Evolutionary conservation across 768 basidiomycete genomes (phyloP).

Genomic region (Lentinula guzmanii): DNA sequence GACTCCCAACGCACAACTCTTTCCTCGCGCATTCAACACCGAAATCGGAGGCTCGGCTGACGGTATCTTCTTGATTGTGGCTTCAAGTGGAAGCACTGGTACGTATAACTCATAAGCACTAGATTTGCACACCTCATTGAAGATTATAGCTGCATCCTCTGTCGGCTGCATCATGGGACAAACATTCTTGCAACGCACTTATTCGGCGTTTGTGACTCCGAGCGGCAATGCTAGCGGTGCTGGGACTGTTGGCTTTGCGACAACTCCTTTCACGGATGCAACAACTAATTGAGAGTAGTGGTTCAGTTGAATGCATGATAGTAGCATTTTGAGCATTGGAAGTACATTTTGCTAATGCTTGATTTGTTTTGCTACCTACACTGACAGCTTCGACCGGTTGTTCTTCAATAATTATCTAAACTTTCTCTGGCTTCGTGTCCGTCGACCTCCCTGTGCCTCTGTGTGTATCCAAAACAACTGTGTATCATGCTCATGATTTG

Average conservation of each 20-base stretch:
- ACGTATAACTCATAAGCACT: neutral
- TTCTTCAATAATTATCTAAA: no score
- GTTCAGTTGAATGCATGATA: neutral
- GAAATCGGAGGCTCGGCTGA: constrained; percentile 24
- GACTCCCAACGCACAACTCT: constrained; percentile 35
- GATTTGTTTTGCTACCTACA: neutral
- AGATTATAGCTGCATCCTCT: constrained; percentile 7
- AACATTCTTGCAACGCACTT: constrained; percentile 15
- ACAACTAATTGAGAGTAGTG: neutral
- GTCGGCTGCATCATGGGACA: constrained; percentile 41
- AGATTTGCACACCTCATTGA: neutral
- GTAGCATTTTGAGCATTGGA: neutral
- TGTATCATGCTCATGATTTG: no score
- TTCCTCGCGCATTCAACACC: constrained; percentile 28
- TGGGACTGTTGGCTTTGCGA: neutral
- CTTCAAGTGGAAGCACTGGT: constrained; percentile 24
- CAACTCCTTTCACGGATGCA: neutral
- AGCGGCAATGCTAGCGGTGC: constrained; percentile 17
- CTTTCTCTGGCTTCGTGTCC: no score
- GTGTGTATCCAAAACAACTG: no score
- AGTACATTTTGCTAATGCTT: neutral
- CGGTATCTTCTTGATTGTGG: constrained; percentile 28
- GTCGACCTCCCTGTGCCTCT: no score
- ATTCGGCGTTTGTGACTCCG: constrained; percentile 57
- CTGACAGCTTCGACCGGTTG: neutral